Conservation (phyloP, 2,329 filamentous ascomycete genomes). For the Dactylellina leptospora region DNA sequence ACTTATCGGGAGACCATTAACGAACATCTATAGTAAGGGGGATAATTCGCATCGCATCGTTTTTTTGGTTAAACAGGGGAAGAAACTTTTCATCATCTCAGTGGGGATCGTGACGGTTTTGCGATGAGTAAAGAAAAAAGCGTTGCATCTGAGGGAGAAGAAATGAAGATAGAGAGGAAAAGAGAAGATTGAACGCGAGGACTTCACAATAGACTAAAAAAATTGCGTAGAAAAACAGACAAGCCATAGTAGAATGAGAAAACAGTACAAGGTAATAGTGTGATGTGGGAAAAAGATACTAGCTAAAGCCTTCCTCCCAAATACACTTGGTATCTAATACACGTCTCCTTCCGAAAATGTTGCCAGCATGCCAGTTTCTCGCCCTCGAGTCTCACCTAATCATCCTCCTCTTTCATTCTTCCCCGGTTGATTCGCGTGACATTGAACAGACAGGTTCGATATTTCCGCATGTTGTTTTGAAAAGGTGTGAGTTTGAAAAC, state of each 20-base stretch:
- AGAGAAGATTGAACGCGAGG: slow-evolving; percentile 1
- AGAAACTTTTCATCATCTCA: slow-evolving; percentile 17
- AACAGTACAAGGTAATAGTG: slow-evolving; percentile 15
- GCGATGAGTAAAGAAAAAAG: slow-evolving; percentile 3
- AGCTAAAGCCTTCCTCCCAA: slow-evolving; percentile 49
- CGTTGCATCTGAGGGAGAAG: slow-evolving; percentile 10
- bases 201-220: background rate
- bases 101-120: slow-evolving; percentile 1
- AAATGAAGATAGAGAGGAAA: slow-evolving; percentile 16
- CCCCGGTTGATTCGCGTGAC: slow-evolving; percentile 24
- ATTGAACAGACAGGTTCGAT: slow-evolving; percentile 53
- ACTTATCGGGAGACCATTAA: slow-evolving; percentile 43
- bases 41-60: background rate
- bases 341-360: slow-evolving; percentile 15
- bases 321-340: slow-evolving; percentile 18
- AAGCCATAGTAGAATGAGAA: slow-evolving; percentile 37
- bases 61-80: slow-evolving; percentile 2
- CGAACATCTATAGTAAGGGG: slow-evolving; percentile 12
- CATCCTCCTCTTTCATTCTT: background rate
- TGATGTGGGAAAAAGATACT: slow-evolving; percentile 46
- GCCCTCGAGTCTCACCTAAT: background rate
- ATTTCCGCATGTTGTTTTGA: slow-evolving; percentile 34
- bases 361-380: slow-evolving; percentile 11
- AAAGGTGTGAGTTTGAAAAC: slow-evolving; percentile 42
- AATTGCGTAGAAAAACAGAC: slow-evolving; percentile 5